Base-by-base conservation (phyloP, 768 basidiomycete genomes). In the Rubroboletus satanas region DNA sequence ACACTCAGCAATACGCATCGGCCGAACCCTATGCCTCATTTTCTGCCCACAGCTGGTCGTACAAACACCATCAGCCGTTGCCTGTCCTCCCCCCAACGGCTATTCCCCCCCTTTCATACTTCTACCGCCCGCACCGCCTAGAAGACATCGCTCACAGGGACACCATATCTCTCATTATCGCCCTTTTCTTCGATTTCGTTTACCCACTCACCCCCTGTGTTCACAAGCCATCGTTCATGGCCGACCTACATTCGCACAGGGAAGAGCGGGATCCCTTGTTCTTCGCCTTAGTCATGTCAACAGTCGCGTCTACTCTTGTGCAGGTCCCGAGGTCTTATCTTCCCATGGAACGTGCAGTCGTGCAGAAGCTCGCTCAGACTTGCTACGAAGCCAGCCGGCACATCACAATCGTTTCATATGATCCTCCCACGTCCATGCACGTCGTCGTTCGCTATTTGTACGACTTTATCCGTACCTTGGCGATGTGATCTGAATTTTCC, bases 171-270 rank as follows among this genome's bases (percentile, higher is more conserved):
- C 82, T 90, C 55, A 88, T 96, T 61, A 85, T 94, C 58, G 80
- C 87, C 37, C 81, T 95, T 12, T 97, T 93, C 75, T 96, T 95
- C 67, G 93, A 95, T 69, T 96, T 91, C 67, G 90, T 95, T 45
- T 93, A 93, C 70, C 88, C 90, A 9, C 79, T 96, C 32, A 95
- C 90, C 9, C 93, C 93, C 6, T 93, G 90, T 69, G 75, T 97
- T 42, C 94, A 97, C 74, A 89, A 88, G 66, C 91, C 91, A 28
- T 90, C 88, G 2, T 94, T 94, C 69, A 87, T 93, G 83, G 87
- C 89, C n/a, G 93, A 93, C 73, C 76, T 97, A 31, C 83, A 87
- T 58, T 76, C 83, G 0, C 82, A 82, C 41, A 73, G 90, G 54
- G 93, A 95, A 73, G 91, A 94, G 66, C 81, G 83, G 18, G 90